These are phyloP conservation scores for Claviceps cyperi DNA, from an alignment of 2,329 filamentous ascomycete species.

Conservation along the genomic window DNA sequence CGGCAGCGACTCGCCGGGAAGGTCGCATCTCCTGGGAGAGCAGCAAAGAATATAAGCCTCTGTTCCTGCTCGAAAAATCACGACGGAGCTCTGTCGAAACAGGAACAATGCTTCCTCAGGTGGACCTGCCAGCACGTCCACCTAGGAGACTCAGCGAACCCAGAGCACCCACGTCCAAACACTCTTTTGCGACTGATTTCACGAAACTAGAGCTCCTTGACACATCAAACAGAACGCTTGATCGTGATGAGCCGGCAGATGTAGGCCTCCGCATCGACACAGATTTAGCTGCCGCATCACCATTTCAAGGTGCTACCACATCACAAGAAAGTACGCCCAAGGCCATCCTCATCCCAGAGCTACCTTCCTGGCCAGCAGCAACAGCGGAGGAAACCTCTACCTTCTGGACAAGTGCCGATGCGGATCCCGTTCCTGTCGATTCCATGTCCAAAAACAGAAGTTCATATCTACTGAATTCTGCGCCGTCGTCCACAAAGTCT, in stretches of 20 bases:
- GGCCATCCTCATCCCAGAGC: slow-evolving; percentile 28
- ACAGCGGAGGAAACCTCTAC: slow-evolving; percentile 3
- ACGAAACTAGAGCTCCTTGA: slow-evolving; percentile 14
- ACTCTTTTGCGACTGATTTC: slow-evolving; percentile 20
- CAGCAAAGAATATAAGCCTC: slow-evolving; percentile 59
- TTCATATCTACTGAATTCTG: slow-evolving; percentile 26
- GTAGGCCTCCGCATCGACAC: slow-evolving; percentile 28
- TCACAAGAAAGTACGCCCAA: slow-evolving; percentile 58
- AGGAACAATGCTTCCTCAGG: slow-evolving; percentile 11
- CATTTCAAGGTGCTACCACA: slow-evolving; percentile 34
- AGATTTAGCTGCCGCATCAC: slow-evolving; percentile 14
- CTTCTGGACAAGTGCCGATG: slow-evolving; percentile 9
- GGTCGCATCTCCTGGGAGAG: slow-evolving; percentile 46
- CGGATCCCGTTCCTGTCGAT: slow-evolving; percentile 26
- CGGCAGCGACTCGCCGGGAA: slow-evolving; percentile 24
- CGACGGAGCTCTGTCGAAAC: slow-evolving; percentile 23
- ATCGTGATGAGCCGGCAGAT: slow-evolving; percentile 9
- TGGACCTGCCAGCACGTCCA: slow-evolving; percentile 34
- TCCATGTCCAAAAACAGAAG: slow-evolving; percentile 28
- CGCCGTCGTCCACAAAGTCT: slow-evolving; percentile 20
- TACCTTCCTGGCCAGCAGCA: slow-evolving; percentile 11
- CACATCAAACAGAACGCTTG: slow-evolving; percentile 13
- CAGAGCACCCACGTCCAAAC: slow-evolving; percentile 14
- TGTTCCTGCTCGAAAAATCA: slow-evolving; percentile 63
- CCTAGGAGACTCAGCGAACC: slow-evolving; percentile 23